These are phyloP conservation scores for Lagenaria siceraria DNA, from an alignment of 306 rosid genomes.

Conservation along the genomic window DNA sequence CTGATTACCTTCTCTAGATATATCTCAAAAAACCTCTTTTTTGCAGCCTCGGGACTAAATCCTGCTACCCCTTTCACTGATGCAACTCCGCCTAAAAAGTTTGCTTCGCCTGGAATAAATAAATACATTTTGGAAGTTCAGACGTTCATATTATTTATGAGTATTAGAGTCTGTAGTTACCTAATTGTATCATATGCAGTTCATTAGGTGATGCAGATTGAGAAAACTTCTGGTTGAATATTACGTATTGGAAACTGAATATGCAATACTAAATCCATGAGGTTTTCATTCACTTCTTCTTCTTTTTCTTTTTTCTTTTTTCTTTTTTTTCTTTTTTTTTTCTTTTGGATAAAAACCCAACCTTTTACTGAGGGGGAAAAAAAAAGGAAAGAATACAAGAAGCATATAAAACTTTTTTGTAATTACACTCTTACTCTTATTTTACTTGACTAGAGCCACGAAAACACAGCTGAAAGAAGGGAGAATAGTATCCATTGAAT, in stretches of 20 bases:
- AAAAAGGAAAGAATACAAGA: no score
- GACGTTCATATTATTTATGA: neutral
- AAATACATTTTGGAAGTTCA: neutral
- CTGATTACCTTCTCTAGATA: slow-evolving; percentile 67
- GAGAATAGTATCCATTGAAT: no score
- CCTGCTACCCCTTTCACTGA: slow-evolving; percentile 68
- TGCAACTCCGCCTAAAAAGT: slow-evolving; percentile 95
- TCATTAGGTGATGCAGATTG: neutral
- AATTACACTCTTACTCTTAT: no score
- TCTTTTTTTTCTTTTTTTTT: no score
- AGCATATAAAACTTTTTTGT: no score
- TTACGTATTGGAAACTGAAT: neutral
- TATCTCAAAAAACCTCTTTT: slow-evolving; percentile 82
- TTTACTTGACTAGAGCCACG: no score
- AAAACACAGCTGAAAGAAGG: no score
- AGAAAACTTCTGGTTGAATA: neutral
- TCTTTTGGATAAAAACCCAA: no score
- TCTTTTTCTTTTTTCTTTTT: no score
- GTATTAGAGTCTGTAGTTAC: neutral
- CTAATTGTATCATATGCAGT: neutral
- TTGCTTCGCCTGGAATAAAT: slow-evolving; percentile 65
- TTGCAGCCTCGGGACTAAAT: slow-evolving; percentile 62
- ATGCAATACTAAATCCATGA: neutral
- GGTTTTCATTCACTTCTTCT: neutral
- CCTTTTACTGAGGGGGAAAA: no score